These are phyloP conservation scores for Paramecium biaurelia DNA, from an alignment of 73 alveolate genomes.

Conservation along the genomic window DNA sequence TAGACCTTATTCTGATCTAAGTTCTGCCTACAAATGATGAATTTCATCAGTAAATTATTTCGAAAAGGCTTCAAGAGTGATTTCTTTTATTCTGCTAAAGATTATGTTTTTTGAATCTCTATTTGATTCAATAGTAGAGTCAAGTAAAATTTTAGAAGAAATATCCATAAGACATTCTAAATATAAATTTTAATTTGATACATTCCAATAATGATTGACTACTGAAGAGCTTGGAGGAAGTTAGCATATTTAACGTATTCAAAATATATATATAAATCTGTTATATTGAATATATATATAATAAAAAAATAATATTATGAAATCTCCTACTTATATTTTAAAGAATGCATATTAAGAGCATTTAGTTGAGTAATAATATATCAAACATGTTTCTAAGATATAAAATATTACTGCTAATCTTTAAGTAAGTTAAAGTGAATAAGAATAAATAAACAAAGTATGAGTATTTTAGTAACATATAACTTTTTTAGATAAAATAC, in stretches of 20 bases:
- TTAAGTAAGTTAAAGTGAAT: not conserved
- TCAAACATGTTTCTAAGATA: constrained; percentile 26
- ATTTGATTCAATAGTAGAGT: not conserved
- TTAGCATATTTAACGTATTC: not conserved
- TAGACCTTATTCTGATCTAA: not conserved
- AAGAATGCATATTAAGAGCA: constrained; percentile 21
- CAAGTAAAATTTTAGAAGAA: not conserved
- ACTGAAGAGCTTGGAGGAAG: not conserved
- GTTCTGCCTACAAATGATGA: not conserved
- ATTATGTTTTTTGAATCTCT: not conserved
- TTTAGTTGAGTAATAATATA: not conserved
- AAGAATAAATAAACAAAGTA: constrained; percentile 24
- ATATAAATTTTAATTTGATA: not conserved
- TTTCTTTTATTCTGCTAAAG: constrained; percentile 2
- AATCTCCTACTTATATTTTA: constrained; percentile 47
- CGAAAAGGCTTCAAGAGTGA: constrained; percentile 13
- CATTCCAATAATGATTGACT: not conserved
- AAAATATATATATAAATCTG: not conserved
- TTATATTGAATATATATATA: not conserved
- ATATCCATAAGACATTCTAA: constrained; percentile 6
- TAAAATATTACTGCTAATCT: not conserved
- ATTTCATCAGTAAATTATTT: constrained; percentile 1
- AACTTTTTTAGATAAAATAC: not conserved
- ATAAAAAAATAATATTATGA: not conserved
- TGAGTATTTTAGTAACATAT: not conserved